phyloP scores from a whole-genome alignment of 164 flowering plant species.

The Vitis cinerea region DNA sequence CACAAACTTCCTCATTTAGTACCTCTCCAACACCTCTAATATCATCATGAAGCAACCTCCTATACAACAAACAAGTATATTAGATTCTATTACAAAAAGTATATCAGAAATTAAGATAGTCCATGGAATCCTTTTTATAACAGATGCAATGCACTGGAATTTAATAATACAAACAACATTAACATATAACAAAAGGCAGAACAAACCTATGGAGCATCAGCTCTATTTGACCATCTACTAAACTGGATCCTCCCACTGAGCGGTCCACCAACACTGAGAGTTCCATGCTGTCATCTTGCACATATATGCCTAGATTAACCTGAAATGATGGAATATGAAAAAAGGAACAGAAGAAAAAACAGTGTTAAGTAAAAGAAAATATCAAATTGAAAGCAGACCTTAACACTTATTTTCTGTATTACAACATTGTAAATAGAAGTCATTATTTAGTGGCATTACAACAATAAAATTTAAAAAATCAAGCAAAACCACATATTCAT shows the following conservation, averaged over 20 bases:
- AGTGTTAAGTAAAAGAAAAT: neutral
- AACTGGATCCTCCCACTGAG: constrained; percentile 87
- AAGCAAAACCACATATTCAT: no score
- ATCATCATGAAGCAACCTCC: constrained; percentile 92
- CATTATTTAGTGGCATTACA: no score
- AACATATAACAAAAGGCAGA: neutral
- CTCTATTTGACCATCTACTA: constrained; percentile 86
- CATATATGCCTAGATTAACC: constrained; percentile 89
- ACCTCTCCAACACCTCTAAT: constrained; percentile 90
- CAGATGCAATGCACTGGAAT: neutral
- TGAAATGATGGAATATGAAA: constrained; percentile 19
- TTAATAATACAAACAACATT: neutral
- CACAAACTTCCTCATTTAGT: constrained; percentile 77
- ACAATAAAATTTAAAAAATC: no score
- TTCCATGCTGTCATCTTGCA: constrained; percentile 60
- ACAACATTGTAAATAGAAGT: no score
- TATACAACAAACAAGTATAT: constrained; percentile 10
- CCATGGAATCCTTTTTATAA: neutral
- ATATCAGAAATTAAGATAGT: neutral
- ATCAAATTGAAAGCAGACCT: no score
- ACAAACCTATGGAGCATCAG: constrained; percentile 90
- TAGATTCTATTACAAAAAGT: neutral
- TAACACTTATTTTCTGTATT: no score
- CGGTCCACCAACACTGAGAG: constrained; percentile 94
- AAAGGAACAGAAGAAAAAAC: neutral